Evolutionary conservation across 768 basidiomycete species (phyloP), one percentile per base, ranked within the genome.

Genomic region (Rhizopogon vesiculosus): DNA sequence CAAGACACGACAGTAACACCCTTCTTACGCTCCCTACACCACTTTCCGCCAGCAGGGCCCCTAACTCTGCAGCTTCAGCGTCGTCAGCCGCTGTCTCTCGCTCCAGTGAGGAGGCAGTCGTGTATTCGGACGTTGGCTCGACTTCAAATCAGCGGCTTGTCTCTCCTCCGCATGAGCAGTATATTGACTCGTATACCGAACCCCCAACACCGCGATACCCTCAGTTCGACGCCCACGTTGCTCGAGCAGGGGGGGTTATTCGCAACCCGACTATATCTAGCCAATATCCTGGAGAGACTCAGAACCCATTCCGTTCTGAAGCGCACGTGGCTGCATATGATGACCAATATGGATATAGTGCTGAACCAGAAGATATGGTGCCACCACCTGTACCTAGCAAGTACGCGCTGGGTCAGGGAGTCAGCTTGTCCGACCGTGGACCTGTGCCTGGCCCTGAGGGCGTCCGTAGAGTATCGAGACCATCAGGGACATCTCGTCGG

Each of bases 341-440:
- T 56, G 71, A 70, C 49, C 61, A 71, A 58, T 65, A 67, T 61
- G 60, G 68, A 49, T 72, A 70, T 56, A 59, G 56, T 35, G 59
- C 64, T 31, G 75, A 78, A 46, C 66, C 70, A 19, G 77, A 77
- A 59, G 75, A 78, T 51, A 51, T 64, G 9, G 56, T 42, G 29
- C 61, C 50, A n/a, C 63, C 40, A 10, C 48, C 48, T 25, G 39
- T 64, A 28, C 45, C 51, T 41, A 58, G 41, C 35, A 60, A 46
- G 18, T 62, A 62, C 45, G 63, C 61, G 48, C 66, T 71, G 5
- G 48, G 48, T n/a, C 81, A 89, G 10, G 92, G 94, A 22, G 79
- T 97, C 46, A 86, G 86, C 44, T 71, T 98, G 54, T 82, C 81
- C 53, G 95, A 98, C 61, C 74, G 82, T 62, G 95, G 95, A 13